These are phyloP conservation scores for Exophiala calicioides DNA, from an alignment of 2,329 filamentous ascomycete species.

Conservation along the genomic window DNA sequence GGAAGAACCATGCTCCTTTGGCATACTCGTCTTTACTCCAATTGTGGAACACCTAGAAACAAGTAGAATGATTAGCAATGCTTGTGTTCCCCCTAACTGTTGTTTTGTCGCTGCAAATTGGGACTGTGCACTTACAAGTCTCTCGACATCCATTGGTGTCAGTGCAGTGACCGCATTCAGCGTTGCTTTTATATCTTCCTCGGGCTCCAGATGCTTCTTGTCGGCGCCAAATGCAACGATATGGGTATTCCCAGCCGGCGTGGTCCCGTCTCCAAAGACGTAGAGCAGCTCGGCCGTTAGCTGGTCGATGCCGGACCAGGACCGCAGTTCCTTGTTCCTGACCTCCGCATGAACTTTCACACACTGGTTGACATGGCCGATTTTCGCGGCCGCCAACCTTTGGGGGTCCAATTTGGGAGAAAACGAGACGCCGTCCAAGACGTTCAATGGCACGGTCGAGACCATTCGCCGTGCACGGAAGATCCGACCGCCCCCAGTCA, in stretches of 20 bases:
- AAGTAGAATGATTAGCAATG: too few relatives aligned
- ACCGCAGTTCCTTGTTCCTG: conserved; percentile 42
- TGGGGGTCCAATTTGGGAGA: conserved; percentile 23
- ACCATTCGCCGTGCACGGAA: conserved; percentile 40
- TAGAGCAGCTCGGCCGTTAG: conserved; percentile 47
- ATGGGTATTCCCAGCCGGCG: conserved; percentile 49
- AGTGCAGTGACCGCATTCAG: conserved; percentile 37
- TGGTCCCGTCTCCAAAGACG: conserved; percentile 49
- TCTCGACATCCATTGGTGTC: conserved; percentile 33
- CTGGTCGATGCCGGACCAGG: conserved; percentile 45
- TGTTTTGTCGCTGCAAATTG: too few relatives aligned
- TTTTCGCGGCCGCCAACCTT: conserved; percentile 37
- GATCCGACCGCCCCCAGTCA: conserved; percentile 34
- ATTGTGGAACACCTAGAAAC: background rate
- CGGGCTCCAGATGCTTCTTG: conserved; percentile 46
- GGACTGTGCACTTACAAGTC: conserved; percentile 23
- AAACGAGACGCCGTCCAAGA: conserved; percentile 27
- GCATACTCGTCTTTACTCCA: conserved; percentile 33
- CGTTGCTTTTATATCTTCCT: conserved; percentile 41
- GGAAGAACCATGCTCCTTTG: conserved; percentile 39
- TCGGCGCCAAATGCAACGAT: conserved; percentile 49
- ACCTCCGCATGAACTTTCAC: conserved; percentile 51
- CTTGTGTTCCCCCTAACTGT: too few relatives aligned
- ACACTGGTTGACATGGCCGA: conserved; percentile 50
- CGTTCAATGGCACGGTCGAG: conserved; percentile 33